Evolutionary conservation across 352 stramenopile species (phyloP).

Genomic region (Blastocystis sp.): DNA sequence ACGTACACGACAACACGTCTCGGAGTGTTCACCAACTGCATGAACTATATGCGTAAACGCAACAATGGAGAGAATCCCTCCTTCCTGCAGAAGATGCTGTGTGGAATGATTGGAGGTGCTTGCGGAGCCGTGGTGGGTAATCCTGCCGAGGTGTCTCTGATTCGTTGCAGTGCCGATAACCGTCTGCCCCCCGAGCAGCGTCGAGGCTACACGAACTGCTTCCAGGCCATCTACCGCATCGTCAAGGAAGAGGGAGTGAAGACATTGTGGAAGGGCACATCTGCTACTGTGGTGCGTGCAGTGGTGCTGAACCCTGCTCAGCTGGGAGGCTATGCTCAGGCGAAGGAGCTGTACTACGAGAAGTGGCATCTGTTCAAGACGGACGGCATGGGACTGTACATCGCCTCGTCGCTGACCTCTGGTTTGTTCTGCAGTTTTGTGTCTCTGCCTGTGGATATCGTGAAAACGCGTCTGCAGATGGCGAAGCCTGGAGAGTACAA

Average conservation of each 20-base stretch:
- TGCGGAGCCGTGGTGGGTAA: conserved; percentile 58
- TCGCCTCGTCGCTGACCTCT: conserved; percentile 48
- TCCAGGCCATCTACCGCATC: conserved; percentile 57
- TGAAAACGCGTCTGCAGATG: conserved; percentile 61
- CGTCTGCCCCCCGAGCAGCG: conserved; percentile 57
- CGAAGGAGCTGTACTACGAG: conserved; percentile 57
- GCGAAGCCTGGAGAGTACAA: conserved; percentile 25
- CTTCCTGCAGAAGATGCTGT: conserved; percentile 57
- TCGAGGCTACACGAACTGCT: conserved; percentile 56
- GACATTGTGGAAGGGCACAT: conserved; percentile 55
- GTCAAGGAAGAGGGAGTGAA: conserved; percentile 58
- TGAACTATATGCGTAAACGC: not conserved
- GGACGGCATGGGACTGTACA: conserved; percentile 28
- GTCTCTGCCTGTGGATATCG: conserved; percentile 60
- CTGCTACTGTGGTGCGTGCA: conserved; percentile 39
- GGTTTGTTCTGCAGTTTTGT: conserved; percentile 55
- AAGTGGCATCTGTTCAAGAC: conserved; percentile 49
- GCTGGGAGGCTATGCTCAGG: conserved; percentile 55
- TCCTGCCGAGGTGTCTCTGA: conserved; percentile 48
- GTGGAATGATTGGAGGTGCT: conserved; percentile 53
- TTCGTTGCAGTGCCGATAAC: conserved; percentile 46
- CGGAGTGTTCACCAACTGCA: conserved; percentile 49
- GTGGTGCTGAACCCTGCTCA: conserved; percentile 52
- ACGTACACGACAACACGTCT: conserved; percentile 60
- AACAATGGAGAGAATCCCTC: conserved; percentile 34